These are phyloP conservation scores for Cryptococcus sp. DNA, from an alignment of 1,284 basidiomycete species.

Conservation along the genomic window DNA sequence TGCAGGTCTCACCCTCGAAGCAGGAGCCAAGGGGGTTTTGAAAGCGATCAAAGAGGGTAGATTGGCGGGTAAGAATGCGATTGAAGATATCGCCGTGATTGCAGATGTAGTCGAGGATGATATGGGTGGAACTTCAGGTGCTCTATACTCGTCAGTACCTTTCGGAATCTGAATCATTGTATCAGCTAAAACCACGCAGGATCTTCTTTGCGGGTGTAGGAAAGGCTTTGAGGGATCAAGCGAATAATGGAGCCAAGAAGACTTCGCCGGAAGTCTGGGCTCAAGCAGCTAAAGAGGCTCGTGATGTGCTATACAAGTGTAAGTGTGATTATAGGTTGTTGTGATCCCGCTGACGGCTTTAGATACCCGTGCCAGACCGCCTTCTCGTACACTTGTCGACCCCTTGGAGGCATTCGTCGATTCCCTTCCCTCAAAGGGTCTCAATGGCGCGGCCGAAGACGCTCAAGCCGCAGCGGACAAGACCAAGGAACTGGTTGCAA, in stretches of 20 bases:
- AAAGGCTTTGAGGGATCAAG: slow-evolving; percentile 23
- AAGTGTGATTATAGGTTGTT: slow-evolving; percentile 3
- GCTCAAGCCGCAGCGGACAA: slow-evolving; percentile 66
- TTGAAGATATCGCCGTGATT: slow-evolving; percentile 62
- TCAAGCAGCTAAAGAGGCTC: slow-evolving; percentile 58
- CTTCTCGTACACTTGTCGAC: slow-evolving; percentile 85
- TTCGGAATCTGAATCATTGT: background rate
- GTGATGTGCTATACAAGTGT: slow-evolving; percentile 69
- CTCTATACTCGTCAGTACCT: slow-evolving; percentile 71
- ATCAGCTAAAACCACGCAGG: slow-evolving; percentile 45
- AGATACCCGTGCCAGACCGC: slow-evolving; percentile 78
- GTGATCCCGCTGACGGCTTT: background rate
- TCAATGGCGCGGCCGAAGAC: slow-evolving; percentile 58
- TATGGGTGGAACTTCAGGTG: slow-evolving; percentile 92
- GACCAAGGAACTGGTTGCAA: slow-evolving; percentile 70
- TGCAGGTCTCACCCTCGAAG: slow-evolving; percentile 80
- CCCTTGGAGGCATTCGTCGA: slow-evolving; percentile 77
- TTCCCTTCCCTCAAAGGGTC: slow-evolving; percentile 51
- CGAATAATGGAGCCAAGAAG: slow-evolving; percentile 13
- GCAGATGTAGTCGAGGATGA: slow-evolving; percentile 64
- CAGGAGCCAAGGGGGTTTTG: slow-evolving; percentile 55
- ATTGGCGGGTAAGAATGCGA: slow-evolving; percentile 61
- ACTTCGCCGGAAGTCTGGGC: slow-evolving; percentile 60
- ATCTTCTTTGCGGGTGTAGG: slow-evolving; percentile 79
- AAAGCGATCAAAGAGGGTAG: slow-evolving; percentile 44